Conservation (phyloP, 441 rosid genomes). For the Croton laevigatus region DNA sequence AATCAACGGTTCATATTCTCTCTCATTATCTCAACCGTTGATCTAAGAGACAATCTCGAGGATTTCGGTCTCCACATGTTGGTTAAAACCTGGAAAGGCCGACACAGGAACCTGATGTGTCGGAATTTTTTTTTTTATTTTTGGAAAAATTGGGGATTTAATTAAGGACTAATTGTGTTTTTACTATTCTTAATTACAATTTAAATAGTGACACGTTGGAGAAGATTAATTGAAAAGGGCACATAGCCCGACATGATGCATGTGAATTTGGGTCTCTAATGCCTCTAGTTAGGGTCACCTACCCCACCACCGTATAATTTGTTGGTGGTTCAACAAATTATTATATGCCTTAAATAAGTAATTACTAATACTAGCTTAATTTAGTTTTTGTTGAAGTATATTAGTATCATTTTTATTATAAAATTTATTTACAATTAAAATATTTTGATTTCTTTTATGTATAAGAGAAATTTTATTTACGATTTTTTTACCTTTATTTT, state of each 20-base stretch:
- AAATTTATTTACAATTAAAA: no score
- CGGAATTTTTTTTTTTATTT: slow-evolving; percentile 12
- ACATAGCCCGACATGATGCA: slow-evolving; percentile 13
- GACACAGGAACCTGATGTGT: slow-evolving; percentile 34
- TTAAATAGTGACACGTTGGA: slow-evolving; percentile 21
- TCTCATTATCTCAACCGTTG: slow-evolving; percentile 15
- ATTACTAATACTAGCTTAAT: no score
- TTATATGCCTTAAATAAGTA: no score
- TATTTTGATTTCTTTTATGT: no score
- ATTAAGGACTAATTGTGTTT: background rate
- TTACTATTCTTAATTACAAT: background rate
- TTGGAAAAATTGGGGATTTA: background rate
- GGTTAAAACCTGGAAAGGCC: slow-evolving; percentile 28
- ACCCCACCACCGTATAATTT: no score
- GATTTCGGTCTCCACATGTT: slow-evolving; percentile 24
- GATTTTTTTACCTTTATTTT: no score
- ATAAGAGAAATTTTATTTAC: no score
- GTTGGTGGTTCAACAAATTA: no score
- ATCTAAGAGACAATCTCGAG: slow-evolving; percentile 27
- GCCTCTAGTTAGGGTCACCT: background rate
- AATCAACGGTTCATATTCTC: slow-evolving; percentile 18
- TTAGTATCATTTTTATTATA: no score
- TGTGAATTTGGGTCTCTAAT: background rate
- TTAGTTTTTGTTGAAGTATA: no score
- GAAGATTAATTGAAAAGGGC: slow-evolving; percentile 12